Conservation (phyloP, 1,284 basidiomycete genomes). For the Mycosarcoma maydis region DNA sequence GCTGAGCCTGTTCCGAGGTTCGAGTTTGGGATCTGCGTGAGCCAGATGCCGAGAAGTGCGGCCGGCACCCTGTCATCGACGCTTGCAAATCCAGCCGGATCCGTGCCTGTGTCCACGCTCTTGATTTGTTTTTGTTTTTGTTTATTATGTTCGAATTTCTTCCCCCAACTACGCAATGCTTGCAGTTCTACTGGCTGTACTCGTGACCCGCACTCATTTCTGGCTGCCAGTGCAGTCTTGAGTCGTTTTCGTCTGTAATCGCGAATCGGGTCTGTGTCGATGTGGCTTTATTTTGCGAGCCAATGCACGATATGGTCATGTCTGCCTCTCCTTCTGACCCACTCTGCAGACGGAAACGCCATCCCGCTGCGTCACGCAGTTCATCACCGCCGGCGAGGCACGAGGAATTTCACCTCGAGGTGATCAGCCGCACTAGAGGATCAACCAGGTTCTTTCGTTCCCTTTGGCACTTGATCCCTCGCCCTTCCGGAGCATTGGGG, state of each 20-base stretch:
- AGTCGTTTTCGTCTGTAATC: not conserved
- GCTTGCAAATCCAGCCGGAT: slow-evolving; percentile 18
- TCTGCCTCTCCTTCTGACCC: not conserved
- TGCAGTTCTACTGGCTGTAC: too few species aligned
- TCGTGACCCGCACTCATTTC: too few species aligned
- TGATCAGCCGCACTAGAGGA: too few species aligned
- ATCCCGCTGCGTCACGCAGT: not conserved
- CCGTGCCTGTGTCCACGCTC: too few species aligned
- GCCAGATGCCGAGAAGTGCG: slow-evolving; percentile 7
- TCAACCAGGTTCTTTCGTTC: too few species aligned
- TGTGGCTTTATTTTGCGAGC: not conserved
- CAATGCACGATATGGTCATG: not conserved
- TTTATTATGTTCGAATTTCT: not conserved
- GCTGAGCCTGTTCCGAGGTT: too few species aligned
- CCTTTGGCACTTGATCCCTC: too few species aligned
- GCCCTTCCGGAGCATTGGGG: not conserved
- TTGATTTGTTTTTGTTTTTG: too few species aligned
- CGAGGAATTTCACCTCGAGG: not conserved
- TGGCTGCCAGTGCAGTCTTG: not conserved
- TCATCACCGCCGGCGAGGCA: not conserved
- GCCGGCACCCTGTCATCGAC: slow-evolving; percentile 7
- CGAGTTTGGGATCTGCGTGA: not conserved
- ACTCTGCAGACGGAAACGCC: not conserved
- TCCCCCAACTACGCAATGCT: too few species aligned
- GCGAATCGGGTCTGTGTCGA: not conserved